Conservation (phyloP, 192 early-diverging fungal genomes). For the Mortierella claussenii region DNA sequence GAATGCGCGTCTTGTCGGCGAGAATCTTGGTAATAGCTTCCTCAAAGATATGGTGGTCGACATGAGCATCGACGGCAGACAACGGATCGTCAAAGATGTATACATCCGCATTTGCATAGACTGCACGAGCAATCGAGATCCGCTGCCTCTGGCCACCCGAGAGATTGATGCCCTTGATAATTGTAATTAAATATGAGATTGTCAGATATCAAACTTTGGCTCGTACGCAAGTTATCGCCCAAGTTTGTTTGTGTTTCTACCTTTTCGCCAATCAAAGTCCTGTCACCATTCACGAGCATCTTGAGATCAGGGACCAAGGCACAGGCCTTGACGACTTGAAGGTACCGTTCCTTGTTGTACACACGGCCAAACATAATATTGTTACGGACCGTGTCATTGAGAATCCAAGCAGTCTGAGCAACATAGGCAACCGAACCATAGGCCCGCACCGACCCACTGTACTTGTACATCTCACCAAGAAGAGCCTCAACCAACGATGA, state of each 20-base stretch:
- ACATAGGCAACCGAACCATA: conserved; percentile 38
- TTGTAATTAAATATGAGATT: not conserved
- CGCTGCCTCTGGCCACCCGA: conserved; percentile 72
- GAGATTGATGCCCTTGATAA: conserved; percentile 63
- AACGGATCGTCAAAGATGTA: conserved; percentile 60
- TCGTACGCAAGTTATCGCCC: no score
- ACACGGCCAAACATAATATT: conserved; percentile 89
- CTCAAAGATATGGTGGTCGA: conserved; percentile 61
- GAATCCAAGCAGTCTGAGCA: conserved; percentile 84
- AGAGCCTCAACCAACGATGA: conserved; percentile 57
- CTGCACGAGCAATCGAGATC: conserved; percentile 71
- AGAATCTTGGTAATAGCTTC: conserved; percentile 54
- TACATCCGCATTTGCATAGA: conserved; percentile 34
- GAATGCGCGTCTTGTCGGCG: conserved; percentile 73
- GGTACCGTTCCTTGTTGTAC: conserved; percentile 61
- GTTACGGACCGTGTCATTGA: conserved; percentile 89
- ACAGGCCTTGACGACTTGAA: not conserved
- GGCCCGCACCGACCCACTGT: conserved; percentile 9
- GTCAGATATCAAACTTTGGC: no score
- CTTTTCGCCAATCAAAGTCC: conserved; percentile 89
- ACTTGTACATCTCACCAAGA: conserved; percentile 62
- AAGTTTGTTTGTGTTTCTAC: not conserved
- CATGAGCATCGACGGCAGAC: conserved; percentile 69
- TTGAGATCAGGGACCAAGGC: conserved; percentile 80
- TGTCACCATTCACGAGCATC: conserved; percentile 87